phyloP scores from a whole-genome alignment of 805 yeast genomes.

The Candida insectorum region DNA sequence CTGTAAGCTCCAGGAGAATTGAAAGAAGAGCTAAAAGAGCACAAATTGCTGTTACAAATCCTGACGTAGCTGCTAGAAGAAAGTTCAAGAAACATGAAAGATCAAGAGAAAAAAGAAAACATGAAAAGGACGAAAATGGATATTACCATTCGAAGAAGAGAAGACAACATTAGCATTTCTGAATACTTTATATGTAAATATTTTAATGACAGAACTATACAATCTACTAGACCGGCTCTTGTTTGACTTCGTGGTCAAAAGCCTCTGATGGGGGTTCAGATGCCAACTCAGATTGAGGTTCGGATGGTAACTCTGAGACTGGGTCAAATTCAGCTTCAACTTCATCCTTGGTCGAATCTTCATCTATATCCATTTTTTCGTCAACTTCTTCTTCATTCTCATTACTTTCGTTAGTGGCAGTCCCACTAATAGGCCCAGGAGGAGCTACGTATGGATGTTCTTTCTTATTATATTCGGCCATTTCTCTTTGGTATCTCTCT shows the following conservation, averaged over 20 bases:
- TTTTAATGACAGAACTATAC: too few species aligned
- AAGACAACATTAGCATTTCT: too few species aligned
- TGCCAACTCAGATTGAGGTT: slow-evolving; percentile 3
- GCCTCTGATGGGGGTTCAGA: slow-evolving; percentile 7
- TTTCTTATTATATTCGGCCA: slow-evolving; percentile 49
- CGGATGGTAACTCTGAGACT: slow-evolving; percentile 6
- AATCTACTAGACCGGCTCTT: too few species aligned
- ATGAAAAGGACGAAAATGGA: slow-evolving; percentile 73
- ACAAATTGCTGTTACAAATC: slow-evolving; percentile 70
- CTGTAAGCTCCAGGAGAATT: slow-evolving; percentile 58
- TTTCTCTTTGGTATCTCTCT: slow-evolving; percentile 68
- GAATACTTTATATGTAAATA: too few species aligned
- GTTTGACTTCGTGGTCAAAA: slow-evolving; percentile 4
- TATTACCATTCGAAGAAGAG: slow-evolving; percentile 64
- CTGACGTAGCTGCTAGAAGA: slow-evolving; percentile 77
- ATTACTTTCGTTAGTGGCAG: neutral
- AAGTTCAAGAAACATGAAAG: slow-evolving; percentile 74
- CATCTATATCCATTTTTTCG: slow-evolving; percentile 5
- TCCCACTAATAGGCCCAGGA: slow-evolving; percentile 6
- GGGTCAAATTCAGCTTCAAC: slow-evolving; percentile 4
- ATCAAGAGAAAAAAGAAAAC: slow-evolving; percentile 73
- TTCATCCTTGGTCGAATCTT: slow-evolving; percentile 2
- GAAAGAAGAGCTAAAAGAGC: slow-evolving; percentile 78
- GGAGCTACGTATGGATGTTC: slow-evolving; percentile 12
- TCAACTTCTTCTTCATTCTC: slow-evolving; percentile 4